Conservation (phyloP, 2,329 filamentous ascomycete genomes). For the Westerdykella ornata region DNA sequence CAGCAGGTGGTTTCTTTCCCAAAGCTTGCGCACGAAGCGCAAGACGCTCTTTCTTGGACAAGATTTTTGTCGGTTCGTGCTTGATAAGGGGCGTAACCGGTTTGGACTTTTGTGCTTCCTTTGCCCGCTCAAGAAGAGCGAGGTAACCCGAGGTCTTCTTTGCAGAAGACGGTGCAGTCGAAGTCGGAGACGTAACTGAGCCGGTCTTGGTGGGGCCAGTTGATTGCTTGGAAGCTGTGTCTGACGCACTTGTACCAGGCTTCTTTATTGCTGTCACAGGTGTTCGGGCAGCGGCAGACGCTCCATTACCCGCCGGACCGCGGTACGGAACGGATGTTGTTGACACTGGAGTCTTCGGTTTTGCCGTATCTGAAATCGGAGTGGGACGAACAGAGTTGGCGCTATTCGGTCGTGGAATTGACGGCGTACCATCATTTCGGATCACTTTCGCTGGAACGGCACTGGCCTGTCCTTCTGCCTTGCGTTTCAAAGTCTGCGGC, state of each 20-base stretch:
- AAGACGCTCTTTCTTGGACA: slow-evolving; percentile 52
- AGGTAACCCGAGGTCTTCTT: slow-evolving; percentile 65
- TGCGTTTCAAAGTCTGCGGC: slow-evolving; percentile 37
- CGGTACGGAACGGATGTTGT: slow-evolving; percentile 31
- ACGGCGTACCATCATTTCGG: slow-evolving; percentile 26
- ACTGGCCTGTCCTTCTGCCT: slow-evolving; percentile 34
- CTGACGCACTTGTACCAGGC: slow-evolving; percentile 5
- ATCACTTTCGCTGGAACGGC: slow-evolving; percentile 27
- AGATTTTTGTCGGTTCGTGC: slow-evolving; percentile 64
- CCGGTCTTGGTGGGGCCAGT: slow-evolving; percentile 3
- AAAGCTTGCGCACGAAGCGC: slow-evolving; percentile 39
- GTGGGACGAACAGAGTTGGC: slow-evolving; percentile 16
- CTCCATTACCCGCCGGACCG: slow-evolving; percentile 30
- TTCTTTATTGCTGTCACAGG: slow-evolving; percentile 20
- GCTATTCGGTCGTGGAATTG: slow-evolving; percentile 20
- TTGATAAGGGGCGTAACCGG: slow-evolving; percentile 61
- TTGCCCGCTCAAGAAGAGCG: slow-evolving; percentile 66
- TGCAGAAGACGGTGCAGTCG: slow-evolving; percentile 40
- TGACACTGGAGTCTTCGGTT: slow-evolving; percentile 17
- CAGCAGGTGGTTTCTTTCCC: slow-evolving; percentile 27
- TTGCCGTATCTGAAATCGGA: slow-evolving; percentile 18
- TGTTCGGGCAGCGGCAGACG: slow-evolving; percentile 14
- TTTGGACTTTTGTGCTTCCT: slow-evolving; percentile 48
- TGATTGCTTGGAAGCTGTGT: slow-evolving; percentile 3
- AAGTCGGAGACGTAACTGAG: slow-evolving; percentile 16